Base-by-base conservation (phyloP, 805 yeast species). In the Ogataea degrootiae region DNA sequence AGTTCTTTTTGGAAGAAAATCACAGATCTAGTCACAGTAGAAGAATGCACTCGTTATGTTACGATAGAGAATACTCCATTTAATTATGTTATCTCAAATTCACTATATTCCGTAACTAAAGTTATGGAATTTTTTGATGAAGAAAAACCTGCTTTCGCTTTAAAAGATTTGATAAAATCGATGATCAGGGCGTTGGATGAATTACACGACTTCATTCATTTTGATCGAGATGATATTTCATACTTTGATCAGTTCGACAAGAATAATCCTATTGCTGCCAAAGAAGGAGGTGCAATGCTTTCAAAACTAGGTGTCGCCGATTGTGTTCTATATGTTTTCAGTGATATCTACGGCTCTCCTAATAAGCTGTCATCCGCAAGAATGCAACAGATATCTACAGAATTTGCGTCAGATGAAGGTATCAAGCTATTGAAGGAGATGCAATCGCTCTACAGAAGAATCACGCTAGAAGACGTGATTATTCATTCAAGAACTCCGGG, bases 41-140 rank as follows among this genome's bases (percentile, higher is more conserved):
- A 70, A 11, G 68, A 70, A 14, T 76, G 86, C 72, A 51, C 81
- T 15, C 63, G 71, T 2, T 70, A 79, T 35, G 59, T 84, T 7
- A 69, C 75, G 2, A 57, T 82, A 46, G 65, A 72, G 8, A 75
- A 80, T 45, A 75, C 79, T 2, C 85, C 92, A 0, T 83, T 72
- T 60, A 90, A 85, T 56, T 81, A 74, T 54, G 70, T 76, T 5
- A 66, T 73, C 34, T 79, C 88, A 1, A 75, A 74, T 49, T 77
- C 82, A 0, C 63, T 80, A 52, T 69, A 73, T 37, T 77, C 82
- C 19, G 62, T 80, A 31, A 68, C 78, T 33, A 80, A 79, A 22
- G 74, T 81, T 1, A 66, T 83, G 39, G 80, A 77, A 54, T 71
- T 72, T 42, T 74, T 82, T 46, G 86, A 81, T 56, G 81, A 77